These are phyloP conservation scores for Triticum aestivum DNA, from an alignment of 176 grass and related monocot species.

Conservation along the genomic window IWGSC_CS_RefSeq_v2.1 NC_057795.1:604499789-604500288, in stretches of 20 bases:
- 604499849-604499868: slow-evolving; percentile 66
- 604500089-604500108: slow-evolving; percentile 78
- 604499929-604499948: slow-evolving; percentile 26
- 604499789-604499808: slow-evolving; percentile 16
- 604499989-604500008: slow-evolving; percentile 56
- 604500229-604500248: background rate
- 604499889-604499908: slow-evolving; percentile 21
- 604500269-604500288: slow-evolving; percentile 30
- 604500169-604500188: background rate
- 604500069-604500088: slow-evolving; percentile 61
- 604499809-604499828: slow-evolving; percentile 23
- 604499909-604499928: background rate
- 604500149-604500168: background rate
- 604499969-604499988: slow-evolving; percentile 53
- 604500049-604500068: slow-evolving; percentile 67
- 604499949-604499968: slow-evolving; percentile 45
- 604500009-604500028: slow-evolving; percentile 68
- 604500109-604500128: background rate
- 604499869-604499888: slow-evolving; percentile 73
- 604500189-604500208: background rate
- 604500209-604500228: background rate
- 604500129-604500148: background rate
- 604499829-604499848: slow-evolving; percentile 44
- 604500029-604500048: slow-evolving; percentile 70
- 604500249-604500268: background rate